Base-by-base conservation (phyloP, 2,329 filamentous ascomycete species). In the Graphilbum ipis-grandicollis region DNA sequence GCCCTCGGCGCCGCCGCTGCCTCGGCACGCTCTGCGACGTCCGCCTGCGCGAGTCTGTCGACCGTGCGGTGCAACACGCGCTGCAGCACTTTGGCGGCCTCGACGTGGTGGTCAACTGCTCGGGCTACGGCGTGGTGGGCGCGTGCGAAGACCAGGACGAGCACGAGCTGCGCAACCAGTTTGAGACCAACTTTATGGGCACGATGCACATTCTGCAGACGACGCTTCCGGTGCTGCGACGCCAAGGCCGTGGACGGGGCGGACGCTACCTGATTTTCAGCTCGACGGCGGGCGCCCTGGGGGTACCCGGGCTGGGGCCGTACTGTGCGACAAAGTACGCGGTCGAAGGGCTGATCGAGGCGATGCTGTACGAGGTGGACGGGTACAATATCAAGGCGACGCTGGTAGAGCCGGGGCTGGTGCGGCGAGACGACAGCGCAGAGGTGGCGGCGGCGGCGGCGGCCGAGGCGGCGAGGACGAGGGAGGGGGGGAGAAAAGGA, bases 311-410 rank as follows among this genome's bases (percentile, higher is more conserved):
- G 0, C 59, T 96, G 6, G 88, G 88, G 0, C 88, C 88, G 0
- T 96, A 93, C 52, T 96, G 88, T 56, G 90, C 90, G 1, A 93
- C 85, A 14, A 98, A 96, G 55, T 96, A 94, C 56, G 90, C 90
- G 0, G 84, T 93, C 4, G 90, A 98, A 53, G 90, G 88, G 0
- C 63, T 98, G 37, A 85, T 96, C 47, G 90, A 98, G 56, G 86
- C 83, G 14, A 88, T 98, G 81, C 68, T 94, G 14, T 96, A 96
- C 56, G 90, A 98, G 54, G 78, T 93, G 28, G 86, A 94, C 46
- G 57, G 63, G 0, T 94, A 93, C 58, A 88, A 90, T 52, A 80
- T 96, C 55, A 93, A 92, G 56, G 83, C 83, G 1, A 94, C 88
- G 2, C 68, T 98, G 6, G 86, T 96, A 1, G 84, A 94, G 50